Evolutionary conservation across 2,329 filamentous ascomycete genomes (phyloP).

Genomic region (Neofusicoccum kwambonambiense): DNA sequence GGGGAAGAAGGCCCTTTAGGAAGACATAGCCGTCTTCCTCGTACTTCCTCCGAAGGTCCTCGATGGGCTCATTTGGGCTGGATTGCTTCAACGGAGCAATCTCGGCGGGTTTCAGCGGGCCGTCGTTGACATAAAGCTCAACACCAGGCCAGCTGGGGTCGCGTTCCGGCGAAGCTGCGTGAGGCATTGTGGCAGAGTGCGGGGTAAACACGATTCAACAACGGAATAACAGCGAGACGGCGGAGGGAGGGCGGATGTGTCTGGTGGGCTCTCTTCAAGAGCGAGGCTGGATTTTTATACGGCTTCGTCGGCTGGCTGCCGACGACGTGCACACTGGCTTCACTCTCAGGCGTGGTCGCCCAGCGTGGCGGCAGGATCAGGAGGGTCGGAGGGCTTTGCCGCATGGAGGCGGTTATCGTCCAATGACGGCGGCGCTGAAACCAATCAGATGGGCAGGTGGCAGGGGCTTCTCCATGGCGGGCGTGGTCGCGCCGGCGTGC

Average conservation of each 20-base stretch:
- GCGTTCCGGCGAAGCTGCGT: constrained; percentile 29
- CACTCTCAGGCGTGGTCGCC: no score
- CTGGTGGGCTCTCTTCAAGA: neutral
- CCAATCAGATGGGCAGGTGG: neutral
- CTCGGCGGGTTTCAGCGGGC: constrained; percentile 46
- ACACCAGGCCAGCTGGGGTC: constrained; percentile 28
- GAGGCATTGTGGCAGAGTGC: constrained; percentile 29
- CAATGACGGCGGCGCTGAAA: neutral
- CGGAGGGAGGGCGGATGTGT: no score
- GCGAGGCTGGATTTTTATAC: neutral
- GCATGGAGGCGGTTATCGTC: neutral
- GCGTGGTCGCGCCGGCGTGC: neutral
- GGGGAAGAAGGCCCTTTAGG: constrained; percentile 55
- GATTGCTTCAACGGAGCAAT: constrained; percentile 46
- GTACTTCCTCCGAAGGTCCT: constrained; percentile 49
- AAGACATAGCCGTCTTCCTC: constrained; percentile 56
- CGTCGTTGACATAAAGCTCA: constrained; percentile 47
- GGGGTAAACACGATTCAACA: neutral
- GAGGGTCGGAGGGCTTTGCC: neutral
- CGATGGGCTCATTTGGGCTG: constrained; percentile 44
- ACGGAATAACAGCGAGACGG: neutral
- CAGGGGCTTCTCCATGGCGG: neutral
- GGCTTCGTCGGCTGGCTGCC: neutral
- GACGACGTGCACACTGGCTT: neutral
- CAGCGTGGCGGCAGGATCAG: neutral